Conservation (phyloP, 495 filamentous ascomycete species). For the Penicillium salamii region DNA sequence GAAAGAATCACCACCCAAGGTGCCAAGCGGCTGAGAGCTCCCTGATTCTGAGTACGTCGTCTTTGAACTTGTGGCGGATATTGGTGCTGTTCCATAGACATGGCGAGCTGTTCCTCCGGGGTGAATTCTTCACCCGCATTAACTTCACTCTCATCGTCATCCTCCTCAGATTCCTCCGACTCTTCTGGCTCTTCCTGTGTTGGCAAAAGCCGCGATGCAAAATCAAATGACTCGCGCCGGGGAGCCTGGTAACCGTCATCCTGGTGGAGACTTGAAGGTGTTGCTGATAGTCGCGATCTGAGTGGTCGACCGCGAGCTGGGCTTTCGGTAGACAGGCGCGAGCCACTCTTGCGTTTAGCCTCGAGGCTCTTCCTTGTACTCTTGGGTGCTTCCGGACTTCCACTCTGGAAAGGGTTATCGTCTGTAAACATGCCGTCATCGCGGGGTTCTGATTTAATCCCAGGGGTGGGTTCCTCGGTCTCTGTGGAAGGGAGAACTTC, state of each 20-base stretch:
- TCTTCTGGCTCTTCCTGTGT: constrained; percentile 31
- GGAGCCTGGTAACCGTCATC: constrained; percentile 38
- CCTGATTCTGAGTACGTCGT: constrained; percentile 31
- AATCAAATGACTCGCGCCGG: constrained; percentile 45
- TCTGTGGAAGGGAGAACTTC: constrained; percentile 52
- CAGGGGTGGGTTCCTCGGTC: constrained; percentile 31
- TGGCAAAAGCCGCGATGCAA: constrained; percentile 28
- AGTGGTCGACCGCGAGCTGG: constrained; percentile 30
- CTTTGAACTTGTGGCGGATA: constrained; percentile 25
- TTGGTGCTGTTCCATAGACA: constrained; percentile 62
- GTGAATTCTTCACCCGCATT: constrained; percentile 89
- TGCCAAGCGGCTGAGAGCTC: constrained; percentile 44
- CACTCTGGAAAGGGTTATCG: constrained; percentile 96
- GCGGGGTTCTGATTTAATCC: constrained; percentile 35
- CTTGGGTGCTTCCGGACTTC: constrained; percentile 49
- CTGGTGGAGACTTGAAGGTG: constrained; percentile 33
- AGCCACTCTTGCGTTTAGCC: constrained; percentile 49
- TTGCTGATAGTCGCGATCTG: constrained; percentile 36
- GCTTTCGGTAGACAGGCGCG: constrained; percentile 35
- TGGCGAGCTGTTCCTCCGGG: constrained; percentile 78
- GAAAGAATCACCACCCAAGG: constrained; percentile 65
- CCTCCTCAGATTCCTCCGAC: constrained; percentile 35
- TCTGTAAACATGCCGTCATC: constrained; percentile 67
- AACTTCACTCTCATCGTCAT: constrained; percentile 43
- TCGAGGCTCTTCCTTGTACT: constrained; percentile 38